These are phyloP conservation scores for Leucocoprinus birnbaumii DNA, from an alignment of 768 basidiomycete genomes.

Conservation along the genomic window DNA sequence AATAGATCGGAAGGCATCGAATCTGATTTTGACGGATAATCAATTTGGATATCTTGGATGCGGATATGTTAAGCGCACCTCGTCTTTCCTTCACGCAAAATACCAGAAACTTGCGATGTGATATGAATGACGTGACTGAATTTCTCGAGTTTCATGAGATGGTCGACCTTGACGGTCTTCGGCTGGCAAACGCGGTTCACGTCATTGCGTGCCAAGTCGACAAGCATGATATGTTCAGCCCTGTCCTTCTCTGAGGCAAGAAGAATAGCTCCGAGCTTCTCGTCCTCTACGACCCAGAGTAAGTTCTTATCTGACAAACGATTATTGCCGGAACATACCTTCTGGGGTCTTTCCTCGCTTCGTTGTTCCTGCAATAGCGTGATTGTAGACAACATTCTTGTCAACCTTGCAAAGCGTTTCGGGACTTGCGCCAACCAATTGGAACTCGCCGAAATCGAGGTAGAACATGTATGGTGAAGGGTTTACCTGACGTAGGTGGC, in stretches of 20 bases:
- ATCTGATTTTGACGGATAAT: slow-evolving; percentile 43
- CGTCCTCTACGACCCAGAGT: slow-evolving; percentile 75
- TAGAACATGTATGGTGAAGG: slow-evolving; percentile 99
- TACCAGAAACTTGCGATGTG: slow-evolving; percentile 92
- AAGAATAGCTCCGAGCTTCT: slow-evolving; percentile 68
- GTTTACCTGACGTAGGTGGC: slow-evolving; percentile 90
- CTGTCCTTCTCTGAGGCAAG: slow-evolving; percentile 89
- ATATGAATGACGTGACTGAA: slow-evolving; percentile 98
- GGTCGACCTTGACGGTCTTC: slow-evolving; percentile 93
- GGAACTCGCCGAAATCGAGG: slow-evolving; percentile 87
- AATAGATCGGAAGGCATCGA: slow-evolving; percentile 98
- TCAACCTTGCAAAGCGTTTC: slow-evolving; percentile 97
- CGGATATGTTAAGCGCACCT: slow-evolving; percentile 43
- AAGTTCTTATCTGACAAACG: slow-evolving; percentile 9
- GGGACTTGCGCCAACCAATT: slow-evolving; percentile 97
- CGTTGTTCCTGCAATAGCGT: slow-evolving; percentile 96
- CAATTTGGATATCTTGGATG: not conserved
- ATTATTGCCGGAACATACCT: slow-evolving; percentile 46
- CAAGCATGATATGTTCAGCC: slow-evolving; percentile 98
- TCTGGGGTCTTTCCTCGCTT: slow-evolving; percentile 81
- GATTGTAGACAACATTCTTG: slow-evolving; percentile 89
- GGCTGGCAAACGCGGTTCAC: slow-evolving; percentile 97
- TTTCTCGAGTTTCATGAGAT: slow-evolving; percentile 89
- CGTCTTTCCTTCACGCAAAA: slow-evolving; percentile 75
- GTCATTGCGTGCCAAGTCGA: slow-evolving; percentile 96